These are phyloP conservation scores for Hibiscus mutabilis DNA, from an alignment of 345 rosid species.

Conservation along the genomic window DNA sequence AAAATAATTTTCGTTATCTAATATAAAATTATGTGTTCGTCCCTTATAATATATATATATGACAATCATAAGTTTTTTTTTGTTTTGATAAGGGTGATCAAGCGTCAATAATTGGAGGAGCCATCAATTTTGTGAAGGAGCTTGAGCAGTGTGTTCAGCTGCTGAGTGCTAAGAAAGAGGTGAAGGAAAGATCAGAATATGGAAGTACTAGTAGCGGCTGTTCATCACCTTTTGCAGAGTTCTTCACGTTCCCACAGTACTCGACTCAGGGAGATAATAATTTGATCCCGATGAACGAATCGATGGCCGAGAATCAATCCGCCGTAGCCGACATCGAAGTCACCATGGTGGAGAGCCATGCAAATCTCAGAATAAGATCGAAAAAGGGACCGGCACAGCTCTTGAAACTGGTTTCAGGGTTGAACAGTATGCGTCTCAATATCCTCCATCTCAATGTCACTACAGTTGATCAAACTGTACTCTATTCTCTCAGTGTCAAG, in stretches of 20 bases:
- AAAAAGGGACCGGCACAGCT: constrained; percentile 67
- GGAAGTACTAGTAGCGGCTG: constrained; percentile 1
- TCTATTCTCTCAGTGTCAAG: constrained; percentile 78
- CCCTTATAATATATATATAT: no score
- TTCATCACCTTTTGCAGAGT: constrained; percentile 44
- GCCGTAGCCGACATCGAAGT: constrained; percentile 69
- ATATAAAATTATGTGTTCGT: no score
- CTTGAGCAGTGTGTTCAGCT: constrained; percentile 45
- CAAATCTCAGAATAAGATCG: constrained; percentile 70
- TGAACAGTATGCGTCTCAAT: constrained; percentile 54
- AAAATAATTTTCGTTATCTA: no score
- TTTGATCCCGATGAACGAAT: constrained; percentile 18
- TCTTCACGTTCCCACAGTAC: constrained; percentile 63
- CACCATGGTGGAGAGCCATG: constrained; percentile 77
- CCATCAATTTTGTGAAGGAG: constrained; percentile 45
- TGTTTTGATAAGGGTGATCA: constrained; percentile 37
- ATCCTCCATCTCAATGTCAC: constrained; percentile 80
- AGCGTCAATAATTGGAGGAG: constrained; percentile 55
- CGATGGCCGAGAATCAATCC: constrained; percentile 21
- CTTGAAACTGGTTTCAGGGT: constrained; percentile 52
- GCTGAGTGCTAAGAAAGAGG: constrained; percentile 25
- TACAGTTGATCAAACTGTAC: constrained; percentile 52
- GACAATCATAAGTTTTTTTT: neutral
- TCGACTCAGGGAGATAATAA: constrained; percentile 22
- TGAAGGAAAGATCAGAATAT: constrained; percentile 17